Evolutionary conservation across 2,329 filamentous ascomycete genomes (phyloP).

Genomic region (Coniochaeta sp.): DNA sequence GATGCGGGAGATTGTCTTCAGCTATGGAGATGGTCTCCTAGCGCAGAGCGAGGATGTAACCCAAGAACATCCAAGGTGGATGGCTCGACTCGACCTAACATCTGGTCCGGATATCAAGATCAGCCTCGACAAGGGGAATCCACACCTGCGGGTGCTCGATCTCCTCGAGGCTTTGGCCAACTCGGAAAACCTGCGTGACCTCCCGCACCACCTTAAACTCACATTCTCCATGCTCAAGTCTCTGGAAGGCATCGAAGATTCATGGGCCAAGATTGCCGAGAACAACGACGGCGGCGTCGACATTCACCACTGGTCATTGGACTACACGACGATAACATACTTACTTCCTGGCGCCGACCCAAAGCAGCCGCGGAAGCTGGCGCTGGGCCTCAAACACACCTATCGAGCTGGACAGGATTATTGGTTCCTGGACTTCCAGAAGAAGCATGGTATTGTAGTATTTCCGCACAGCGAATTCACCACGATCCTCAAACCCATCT

Average conservation of each 20-base stretch:
- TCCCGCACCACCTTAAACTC: constrained; percentile 45
- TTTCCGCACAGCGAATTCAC: constrained; percentile 26
- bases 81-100: constrained; percentile 51
- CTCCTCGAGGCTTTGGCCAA: constrained; percentile 53
- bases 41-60: neutral
- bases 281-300: constrained; percentile 39
- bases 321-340: constrained; percentile 52
- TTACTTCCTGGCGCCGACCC: constrained; percentile 21
- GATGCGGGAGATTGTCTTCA: constrained; percentile 58
- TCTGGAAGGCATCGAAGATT: constrained; percentile 51
- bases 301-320: constrained; percentile 44
- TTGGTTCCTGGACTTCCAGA: constrained; percentile 37
- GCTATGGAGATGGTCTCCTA: constrained; percentile 42
- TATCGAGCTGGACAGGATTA: neutral
- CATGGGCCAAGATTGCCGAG: constrained; percentile 35
- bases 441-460: constrained; percentile 27
- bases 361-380: constrained; percentile 20
- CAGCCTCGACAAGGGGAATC: constrained; percentile 51
- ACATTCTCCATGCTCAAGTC: constrained; percentile 59
- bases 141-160: constrained; percentile 57
- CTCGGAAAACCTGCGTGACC: constrained; percentile 41
- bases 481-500: constrained; percentile 33
- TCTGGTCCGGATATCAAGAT: constrained; percentile 35
- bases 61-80: constrained; percentile 25
- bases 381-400: constrained; percentile 34